Evolutionary conservation across 495 filamentous ascomycete species (phyloP).

Genomic region (Jackrogersella minutella): DNA sequence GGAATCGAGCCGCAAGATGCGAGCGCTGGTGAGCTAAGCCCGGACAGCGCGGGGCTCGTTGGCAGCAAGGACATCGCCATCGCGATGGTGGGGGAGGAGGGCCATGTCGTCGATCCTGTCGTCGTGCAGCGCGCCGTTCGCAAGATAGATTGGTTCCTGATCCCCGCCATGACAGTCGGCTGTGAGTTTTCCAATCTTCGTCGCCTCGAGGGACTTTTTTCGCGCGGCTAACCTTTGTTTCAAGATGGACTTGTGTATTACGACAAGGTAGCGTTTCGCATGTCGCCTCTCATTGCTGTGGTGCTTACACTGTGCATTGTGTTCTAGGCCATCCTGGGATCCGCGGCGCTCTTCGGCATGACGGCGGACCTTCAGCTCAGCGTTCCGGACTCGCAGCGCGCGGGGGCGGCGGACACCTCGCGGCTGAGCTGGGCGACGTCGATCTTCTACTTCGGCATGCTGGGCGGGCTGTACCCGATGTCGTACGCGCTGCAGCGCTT

Average conservation of each 20-base stretch:
- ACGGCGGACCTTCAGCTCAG: slow-evolving; percentile 68
- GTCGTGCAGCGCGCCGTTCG: slow-evolving; percentile 58
- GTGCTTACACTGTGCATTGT: background rate
- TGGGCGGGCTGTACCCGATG: slow-evolving; percentile 76
- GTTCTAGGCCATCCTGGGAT: slow-evolving; percentile 71
- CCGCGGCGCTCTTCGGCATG: slow-evolving; percentile 77
- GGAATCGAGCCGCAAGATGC: slow-evolving; percentile 9
- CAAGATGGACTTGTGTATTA: slow-evolving; percentile 76
- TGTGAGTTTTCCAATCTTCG: slow-evolving; percentile 33
- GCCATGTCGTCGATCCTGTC: slow-evolving; percentile 30
- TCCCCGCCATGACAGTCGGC: slow-evolving; percentile 76
- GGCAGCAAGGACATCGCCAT: slow-evolving; percentile 49
- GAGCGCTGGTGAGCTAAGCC: background rate
- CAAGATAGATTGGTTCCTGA: slow-evolving; percentile 77
- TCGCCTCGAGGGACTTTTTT: no score
- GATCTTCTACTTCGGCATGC: slow-evolving; percentile 82
- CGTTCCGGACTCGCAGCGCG: slow-evolving; percentile 57
- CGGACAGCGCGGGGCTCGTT: background rate
- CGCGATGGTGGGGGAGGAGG: slow-evolving; percentile 49
- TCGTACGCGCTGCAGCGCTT: slow-evolving; percentile 73
- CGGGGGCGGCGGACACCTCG: slow-evolving; percentile 65
- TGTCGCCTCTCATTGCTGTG: background rate
- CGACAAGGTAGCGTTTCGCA: slow-evolving; percentile 65
- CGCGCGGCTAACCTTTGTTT: no score
- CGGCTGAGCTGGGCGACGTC: slow-evolving; percentile 78